Evolutionary conservation across 306 rosid genomes (phyloP).

Genomic region (Ziziphus jujuba): DNA sequence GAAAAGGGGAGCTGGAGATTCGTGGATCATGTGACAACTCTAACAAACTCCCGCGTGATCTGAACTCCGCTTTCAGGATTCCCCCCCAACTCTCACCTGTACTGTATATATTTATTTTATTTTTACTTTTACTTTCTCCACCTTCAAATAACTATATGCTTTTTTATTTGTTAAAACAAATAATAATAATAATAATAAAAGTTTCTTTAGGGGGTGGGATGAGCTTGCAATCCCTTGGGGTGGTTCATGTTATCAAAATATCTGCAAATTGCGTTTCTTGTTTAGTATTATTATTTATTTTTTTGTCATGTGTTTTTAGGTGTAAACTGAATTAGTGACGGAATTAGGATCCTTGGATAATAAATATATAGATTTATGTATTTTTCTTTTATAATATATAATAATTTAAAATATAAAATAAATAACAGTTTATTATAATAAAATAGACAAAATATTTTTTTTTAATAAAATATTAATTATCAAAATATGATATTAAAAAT

Average conservation of each 20-base stretch:
- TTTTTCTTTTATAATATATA: too few species aligned
- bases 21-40: slow-evolving; percentile 69
- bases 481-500: too few species aligned
- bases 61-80: slow-evolving; percentile 42
- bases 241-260: neutral
- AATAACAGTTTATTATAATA: too few species aligned
- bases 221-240: neutral
- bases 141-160: too few species aligned
- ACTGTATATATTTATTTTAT: neutral
- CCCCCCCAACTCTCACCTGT: slow-evolving; percentile 20
- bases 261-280: neutral
- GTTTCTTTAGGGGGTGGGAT: neutral
- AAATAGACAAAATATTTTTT: too few species aligned
- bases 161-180: too few species aligned
- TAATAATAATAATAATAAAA: too few species aligned
- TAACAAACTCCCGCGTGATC: slow-evolving; percentile 59
- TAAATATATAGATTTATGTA: too few species aligned
- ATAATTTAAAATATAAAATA: too few species aligned
- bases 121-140: neutral
- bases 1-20: slow-evolving; percentile 53
- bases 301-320: neutral
- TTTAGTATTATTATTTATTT: neutral
- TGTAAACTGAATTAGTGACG: too few species aligned
- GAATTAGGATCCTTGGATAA: too few species aligned
- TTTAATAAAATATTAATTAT: too few species aligned